Evolutionary conservation across 2,329 filamentous ascomycete genomes (phyloP).

Genomic region (Chaetomiaceae sp.): DNA sequence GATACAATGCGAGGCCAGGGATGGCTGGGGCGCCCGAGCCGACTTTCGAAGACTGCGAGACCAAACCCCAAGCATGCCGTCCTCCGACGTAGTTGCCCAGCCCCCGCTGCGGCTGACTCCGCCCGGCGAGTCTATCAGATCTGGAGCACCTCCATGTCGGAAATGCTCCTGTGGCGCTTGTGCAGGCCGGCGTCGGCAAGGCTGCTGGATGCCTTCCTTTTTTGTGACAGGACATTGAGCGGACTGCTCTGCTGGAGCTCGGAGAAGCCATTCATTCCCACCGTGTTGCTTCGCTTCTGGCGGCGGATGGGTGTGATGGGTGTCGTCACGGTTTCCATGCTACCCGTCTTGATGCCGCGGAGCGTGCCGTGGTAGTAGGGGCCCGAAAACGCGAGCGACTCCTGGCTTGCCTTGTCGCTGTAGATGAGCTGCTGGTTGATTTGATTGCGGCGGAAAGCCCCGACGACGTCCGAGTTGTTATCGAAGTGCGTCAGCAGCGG

Average conservation of each 20-base stretch:
- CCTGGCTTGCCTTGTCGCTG: conserved; percentile 55
- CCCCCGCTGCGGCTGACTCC: conserved; percentile 1
- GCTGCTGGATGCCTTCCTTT: conserved; percentile 48
- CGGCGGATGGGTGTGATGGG: conserved; percentile 65
- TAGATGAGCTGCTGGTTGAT: conserved; percentile 57
- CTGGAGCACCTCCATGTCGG: conserved; percentile 47
- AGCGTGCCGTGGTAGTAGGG: conserved; percentile 57
- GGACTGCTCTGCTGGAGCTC: conserved; percentile 43
- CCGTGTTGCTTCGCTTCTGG: conserved; percentile 42
- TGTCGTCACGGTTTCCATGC: conserved; percentile 59
- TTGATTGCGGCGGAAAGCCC: conserved; percentile 69
- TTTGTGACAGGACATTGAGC: conserved; percentile 44
- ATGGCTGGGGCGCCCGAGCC: conserved; percentile 28
- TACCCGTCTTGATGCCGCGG: conserved; percentile 59
- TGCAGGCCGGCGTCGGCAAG: conserved; percentile 38
- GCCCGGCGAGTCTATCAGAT: conserved; percentile 31
- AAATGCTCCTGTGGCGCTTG: conserved; percentile 56
- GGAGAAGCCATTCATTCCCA: conserved; percentile 14
- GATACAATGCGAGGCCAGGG: conserved; percentile 38
- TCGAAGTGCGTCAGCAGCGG: conserved; percentile 63
- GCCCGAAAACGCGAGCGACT: conserved; percentile 58
- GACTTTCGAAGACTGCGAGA: conserved; percentile 11
- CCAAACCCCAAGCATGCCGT: conserved; percentile 35
- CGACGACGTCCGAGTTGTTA: conserved; percentile 62
- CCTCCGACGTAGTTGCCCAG: conserved; percentile 40